Evolutionary conservation across 2,329 filamentous ascomycete genomes (phyloP).

Genomic region (Zymoseptoria pseudotritici): DNA sequence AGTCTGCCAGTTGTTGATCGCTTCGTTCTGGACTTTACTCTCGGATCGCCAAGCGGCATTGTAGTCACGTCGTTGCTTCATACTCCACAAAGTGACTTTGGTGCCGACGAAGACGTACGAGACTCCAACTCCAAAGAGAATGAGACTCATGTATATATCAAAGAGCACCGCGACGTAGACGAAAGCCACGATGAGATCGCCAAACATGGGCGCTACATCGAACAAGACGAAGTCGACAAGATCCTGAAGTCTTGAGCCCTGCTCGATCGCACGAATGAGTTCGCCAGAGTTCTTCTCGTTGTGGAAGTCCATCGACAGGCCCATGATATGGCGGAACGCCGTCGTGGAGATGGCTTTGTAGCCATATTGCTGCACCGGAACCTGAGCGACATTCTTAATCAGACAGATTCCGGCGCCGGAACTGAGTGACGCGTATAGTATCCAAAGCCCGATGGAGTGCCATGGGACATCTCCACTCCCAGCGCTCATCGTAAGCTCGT

Average conservation of each 20-base stretch:
- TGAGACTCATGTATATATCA: constrained; percentile 52
- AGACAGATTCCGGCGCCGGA: constrained; percentile 46
- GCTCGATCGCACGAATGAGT: constrained; percentile 57
- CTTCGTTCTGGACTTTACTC: constrained; percentile 50
- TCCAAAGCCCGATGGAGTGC: constrained; percentile 47
- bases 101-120: constrained; percentile 47
- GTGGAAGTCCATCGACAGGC: constrained; percentile 64
- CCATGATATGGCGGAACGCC: constrained; percentile 61
- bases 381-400: constrained; percentile 45
- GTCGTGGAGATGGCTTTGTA: constrained; percentile 52
- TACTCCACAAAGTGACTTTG: constrained; percentile 37
- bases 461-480: constrained; percentile 43
- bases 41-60: constrained; percentile 38
- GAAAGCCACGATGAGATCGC: constrained; percentile 56
- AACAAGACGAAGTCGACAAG: constrained; percentile 55
- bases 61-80: constrained; percentile 23
- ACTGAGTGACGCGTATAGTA: constrained; percentile 42
- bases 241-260: constrained; percentile 53
- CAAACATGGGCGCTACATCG: constrained; percentile 52
- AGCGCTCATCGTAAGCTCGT: constrained; percentile 52
- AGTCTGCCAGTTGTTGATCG: constrained; percentile 53
- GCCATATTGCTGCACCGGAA: constrained; percentile 50
- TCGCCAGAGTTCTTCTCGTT: constrained; percentile 58
- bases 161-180: constrained; percentile 56
- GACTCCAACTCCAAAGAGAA: constrained; percentile 40